These are phyloP conservation scores for Gynandropsis gynandra DNA, from an alignment of 345 rosid genomes.

Conservation along the genomic window DNA sequence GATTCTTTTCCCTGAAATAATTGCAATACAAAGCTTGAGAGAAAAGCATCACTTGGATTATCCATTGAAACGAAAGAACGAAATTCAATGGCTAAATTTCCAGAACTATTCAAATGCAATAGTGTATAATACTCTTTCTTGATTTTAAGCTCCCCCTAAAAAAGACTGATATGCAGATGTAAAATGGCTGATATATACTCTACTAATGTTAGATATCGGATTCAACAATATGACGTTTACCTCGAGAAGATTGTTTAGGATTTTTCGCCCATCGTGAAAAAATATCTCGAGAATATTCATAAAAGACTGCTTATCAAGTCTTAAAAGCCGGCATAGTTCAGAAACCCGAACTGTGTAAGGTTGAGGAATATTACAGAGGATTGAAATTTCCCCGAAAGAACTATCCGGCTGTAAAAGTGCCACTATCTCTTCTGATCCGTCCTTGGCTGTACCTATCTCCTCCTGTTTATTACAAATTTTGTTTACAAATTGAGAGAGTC, in stretches of 20 bases:
- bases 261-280: conserved; percentile 64
- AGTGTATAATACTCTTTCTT: no score
- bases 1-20: conserved; percentile 74
- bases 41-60: no score
- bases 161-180: no score
- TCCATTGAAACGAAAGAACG: no score
- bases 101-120: no score
- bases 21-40: no score
- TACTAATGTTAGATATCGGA: neutral
- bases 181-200: no score
- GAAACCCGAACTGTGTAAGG: conserved; percentile 48
- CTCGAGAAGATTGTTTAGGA: conserved; percentile 66
- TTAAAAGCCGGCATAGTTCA: conserved; percentile 54
- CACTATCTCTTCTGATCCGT: conserved; percentile 70
- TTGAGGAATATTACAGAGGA: conserved; percentile 65
- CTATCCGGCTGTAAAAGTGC: conserved; percentile 44
- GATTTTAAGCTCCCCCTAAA: no score
- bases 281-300: conserved; percentile 52
- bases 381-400: conserved; percentile 66
- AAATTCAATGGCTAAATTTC: no score
- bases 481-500: neutral
- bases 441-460: conserved; percentile 50
- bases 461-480: conserved; percentile 33
- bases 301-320: conserved; percentile 67
- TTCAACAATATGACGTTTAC: conserved; percentile 19